Conservation (phyloP, 2,329 filamentous ascomycete species). For the Monosporascus sp. region DNA sequence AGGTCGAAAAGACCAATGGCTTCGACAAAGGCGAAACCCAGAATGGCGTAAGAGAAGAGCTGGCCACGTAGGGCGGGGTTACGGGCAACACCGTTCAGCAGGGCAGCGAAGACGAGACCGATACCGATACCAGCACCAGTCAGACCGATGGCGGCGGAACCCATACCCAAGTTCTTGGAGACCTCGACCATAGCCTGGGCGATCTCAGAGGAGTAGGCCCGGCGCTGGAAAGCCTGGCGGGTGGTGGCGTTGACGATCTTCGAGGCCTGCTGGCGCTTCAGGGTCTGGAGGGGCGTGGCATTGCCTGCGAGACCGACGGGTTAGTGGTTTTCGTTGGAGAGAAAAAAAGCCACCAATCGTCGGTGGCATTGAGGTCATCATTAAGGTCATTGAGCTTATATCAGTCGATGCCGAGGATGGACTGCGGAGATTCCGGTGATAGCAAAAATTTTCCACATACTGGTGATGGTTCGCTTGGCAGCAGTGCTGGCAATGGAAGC, state of each 20-base stretch:
- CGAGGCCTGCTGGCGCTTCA: conserved; percentile 68
- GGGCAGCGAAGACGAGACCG: conserved; percentile 87
- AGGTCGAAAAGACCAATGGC: conserved; percentile 85
- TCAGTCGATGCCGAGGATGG: not conserved
- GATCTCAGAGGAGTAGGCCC: conserved; percentile 83
- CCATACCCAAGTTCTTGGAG: conserved; percentile 88
- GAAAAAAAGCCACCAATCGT: conserved; percentile 3
- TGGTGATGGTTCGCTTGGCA: conserved; percentile 72
- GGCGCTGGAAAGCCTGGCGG: conserved; percentile 62
- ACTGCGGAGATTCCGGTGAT: conserved; percentile 5
- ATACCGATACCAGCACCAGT: conserved; percentile 93
- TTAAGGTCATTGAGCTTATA: not conserved
- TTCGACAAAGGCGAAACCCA: conserved; percentile 93
- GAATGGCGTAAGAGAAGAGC: conserved; percentile 94
- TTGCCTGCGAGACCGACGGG: conserved; percentile 37
- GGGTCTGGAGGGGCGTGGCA: conserved; percentile 62
- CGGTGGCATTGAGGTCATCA: conserved; percentile 3
- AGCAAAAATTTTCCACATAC: conserved; percentile 43
- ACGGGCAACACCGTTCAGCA: conserved; percentile 84
- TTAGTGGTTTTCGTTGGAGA: conserved; percentile 5
- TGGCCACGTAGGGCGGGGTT: conserved; percentile 92
- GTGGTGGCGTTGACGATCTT: conserved; percentile 61
- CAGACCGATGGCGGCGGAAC: conserved; percentile 84
- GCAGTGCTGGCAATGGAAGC: conserved; percentile 52
- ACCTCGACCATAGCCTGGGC: conserved; percentile 84